Evolutionary conservation across 2,329 filamentous ascomycete species (phyloP).

Genomic region (Talaromyces marneffei): DNA sequence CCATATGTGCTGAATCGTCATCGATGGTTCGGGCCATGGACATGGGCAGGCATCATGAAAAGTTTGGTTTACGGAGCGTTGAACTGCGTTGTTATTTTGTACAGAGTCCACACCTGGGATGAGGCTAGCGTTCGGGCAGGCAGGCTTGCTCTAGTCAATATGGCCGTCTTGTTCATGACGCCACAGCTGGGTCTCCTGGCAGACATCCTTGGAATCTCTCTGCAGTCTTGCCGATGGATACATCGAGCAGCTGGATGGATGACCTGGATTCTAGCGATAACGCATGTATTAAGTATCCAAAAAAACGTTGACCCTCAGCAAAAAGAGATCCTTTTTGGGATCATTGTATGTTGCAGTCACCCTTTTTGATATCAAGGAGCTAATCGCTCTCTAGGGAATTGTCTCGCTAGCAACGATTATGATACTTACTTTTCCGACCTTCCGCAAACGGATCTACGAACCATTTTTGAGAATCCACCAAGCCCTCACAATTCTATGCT

Average conservation of each 20-base stretch:
- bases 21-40: slow-evolving; percentile 17
- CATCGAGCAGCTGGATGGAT: slow-evolving; percentile 21
- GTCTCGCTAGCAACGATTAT: slow-evolving; percentile 17
- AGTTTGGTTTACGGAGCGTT: background rate
- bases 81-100: background rate
- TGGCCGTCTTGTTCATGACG: slow-evolving; percentile 18
- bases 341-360: background rate
- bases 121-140: slow-evolving; percentile 6
- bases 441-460: slow-evolving; percentile 22
- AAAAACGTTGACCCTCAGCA: background rate
- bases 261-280: slow-evolving; percentile 15
- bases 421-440: slow-evolving; percentile 19
- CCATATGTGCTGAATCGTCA: slow-evolving; percentile 18
- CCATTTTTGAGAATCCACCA: slow-evolving; percentile 24
- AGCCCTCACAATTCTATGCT: slow-evolving; percentile 16
- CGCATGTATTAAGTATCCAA: slow-evolving; percentile 15
- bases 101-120: background rate
- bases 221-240: slow-evolving; percentile 16
- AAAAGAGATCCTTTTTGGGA: slow-evolving; percentile 4
- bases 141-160: slow-evolving; percentile 20
- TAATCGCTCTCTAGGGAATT: slow-evolving; percentile 16
- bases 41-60: slow-evolving; percentile 14
- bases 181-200: slow-evolving; percentile 19
- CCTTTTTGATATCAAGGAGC: background rate
- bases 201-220: slow-evolving; percentile 17